These are phyloP conservation scores for Chaetoscypha palmicola DNA, from an alignment of 2,329 filamentous ascomycete species.

Conservation along the genomic window DNA sequence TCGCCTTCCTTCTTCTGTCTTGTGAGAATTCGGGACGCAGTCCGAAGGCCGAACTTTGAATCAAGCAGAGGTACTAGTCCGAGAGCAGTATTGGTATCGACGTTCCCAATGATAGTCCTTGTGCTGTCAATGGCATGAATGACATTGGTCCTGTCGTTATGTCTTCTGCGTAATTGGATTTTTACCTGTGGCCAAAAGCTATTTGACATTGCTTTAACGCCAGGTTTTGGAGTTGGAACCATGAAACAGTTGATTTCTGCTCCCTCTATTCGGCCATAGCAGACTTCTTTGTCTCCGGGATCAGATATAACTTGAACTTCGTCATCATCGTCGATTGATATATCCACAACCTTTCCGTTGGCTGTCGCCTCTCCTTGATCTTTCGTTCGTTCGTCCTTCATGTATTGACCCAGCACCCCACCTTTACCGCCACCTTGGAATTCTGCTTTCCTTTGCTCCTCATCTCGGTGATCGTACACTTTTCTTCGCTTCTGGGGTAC, in stretches of 20 bases:
- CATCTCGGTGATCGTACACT: constrained; percentile 38
- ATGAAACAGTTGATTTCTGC: constrained; percentile 58
- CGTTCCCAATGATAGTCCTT: constrained; percentile 63
- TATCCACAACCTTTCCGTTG: constrained; percentile 35
- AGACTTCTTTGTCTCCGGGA: constrained; percentile 63
- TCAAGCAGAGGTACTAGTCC: constrained; percentile 71
- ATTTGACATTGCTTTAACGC: constrained; percentile 48
- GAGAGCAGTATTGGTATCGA: constrained; percentile 60
- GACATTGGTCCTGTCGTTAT: constrained; percentile 46
- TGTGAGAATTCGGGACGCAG: constrained; percentile 62
- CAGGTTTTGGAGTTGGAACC: constrained; percentile 63
- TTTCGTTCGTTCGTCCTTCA: constrained; percentile 53
- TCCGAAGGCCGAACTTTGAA: constrained; percentile 56
- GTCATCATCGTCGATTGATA: constrained; percentile 46
- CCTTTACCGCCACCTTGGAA: constrained; percentile 45
- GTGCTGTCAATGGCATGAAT: constrained; percentile 71
- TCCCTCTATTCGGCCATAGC: constrained; percentile 69
- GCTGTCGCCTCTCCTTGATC: constrained; percentile 31
- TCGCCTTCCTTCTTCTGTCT: constrained; percentile 60
- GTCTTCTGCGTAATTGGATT: constrained; percentile 56
- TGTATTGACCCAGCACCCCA: constrained; percentile 56
- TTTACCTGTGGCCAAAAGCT: constrained; percentile 67
- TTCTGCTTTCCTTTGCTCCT: constrained; percentile 35
- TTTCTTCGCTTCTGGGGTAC: constrained; percentile 62
- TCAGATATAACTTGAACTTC: constrained; percentile 52